These are phyloP conservation scores for Ustilago trichophora DNA, from an alignment of 1,284 basidiomycete genomes.

Conservation along the genomic window DNA sequence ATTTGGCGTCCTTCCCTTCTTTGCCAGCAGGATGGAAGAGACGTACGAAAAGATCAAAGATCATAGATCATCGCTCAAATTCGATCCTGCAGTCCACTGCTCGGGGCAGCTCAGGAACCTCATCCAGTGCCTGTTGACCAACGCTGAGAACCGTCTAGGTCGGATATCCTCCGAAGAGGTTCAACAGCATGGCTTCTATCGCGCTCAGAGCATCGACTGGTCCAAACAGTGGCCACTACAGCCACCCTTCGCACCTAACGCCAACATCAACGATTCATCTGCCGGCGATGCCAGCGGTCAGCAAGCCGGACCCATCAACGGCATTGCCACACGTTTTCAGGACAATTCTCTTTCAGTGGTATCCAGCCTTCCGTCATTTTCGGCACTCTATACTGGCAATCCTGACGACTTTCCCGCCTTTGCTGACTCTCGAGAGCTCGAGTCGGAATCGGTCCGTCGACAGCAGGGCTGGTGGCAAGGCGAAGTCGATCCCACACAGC, in stretches of 20 bases:
- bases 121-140: constrained; percentile 43
- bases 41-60: constrained; percentile 62
- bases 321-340: constrained; percentile 15
- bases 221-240: constrained; percentile 36
- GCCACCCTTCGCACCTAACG: constrained; percentile 58
- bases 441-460: constrained; percentile 12
- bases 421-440: constrained; percentile 49
- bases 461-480: constrained; percentile 21
- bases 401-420: constrained; percentile 60
- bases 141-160: constrained; percentile 46
- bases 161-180: constrained; percentile 43
- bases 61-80: constrained; percentile 43
- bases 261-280: constrained; percentile 24
- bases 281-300: not conserved
- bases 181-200: constrained; percentile 48
- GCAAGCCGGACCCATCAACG: not conserved
- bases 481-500: not conserved
- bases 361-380: constrained; percentile 56
- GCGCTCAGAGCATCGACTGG: constrained; percentile 51
- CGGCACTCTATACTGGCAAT: constrained; percentile 53
- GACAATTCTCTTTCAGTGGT: constrained; percentile 38
- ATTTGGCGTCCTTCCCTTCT: constrained; percentile 61
- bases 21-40: constrained; percentile 56
- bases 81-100: constrained; percentile 34
- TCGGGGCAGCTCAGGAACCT: constrained; percentile 34